Evolutionary conservation across 805 yeast genomes (phyloP).

Genomic region (Yarrowia sp.): DNA sequence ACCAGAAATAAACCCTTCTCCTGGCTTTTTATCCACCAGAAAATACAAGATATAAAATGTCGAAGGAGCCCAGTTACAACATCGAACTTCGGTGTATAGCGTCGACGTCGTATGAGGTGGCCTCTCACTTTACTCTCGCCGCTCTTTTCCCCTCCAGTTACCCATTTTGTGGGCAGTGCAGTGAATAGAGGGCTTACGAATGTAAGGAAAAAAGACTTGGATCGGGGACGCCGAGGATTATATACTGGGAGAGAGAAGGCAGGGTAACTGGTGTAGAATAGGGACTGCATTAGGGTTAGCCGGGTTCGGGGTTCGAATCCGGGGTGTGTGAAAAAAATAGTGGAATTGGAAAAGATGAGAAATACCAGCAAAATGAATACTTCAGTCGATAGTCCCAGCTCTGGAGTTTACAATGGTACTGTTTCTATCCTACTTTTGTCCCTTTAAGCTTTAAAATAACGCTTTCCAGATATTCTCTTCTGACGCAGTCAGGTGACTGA

Average conservation of each 20-base stretch:
- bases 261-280: conserved; percentile 11
- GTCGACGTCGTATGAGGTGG: conserved; percentile 25
- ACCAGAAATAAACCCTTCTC: too few species aligned
- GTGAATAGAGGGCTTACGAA: conserved; percentile 25
- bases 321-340: neutral
- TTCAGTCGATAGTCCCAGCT: too few species aligned
- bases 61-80: conserved; percentile 25
- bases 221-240: neutral
- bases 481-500: neutral
- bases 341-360: too few species aligned
- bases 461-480: too few species aligned
- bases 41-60: neutral
- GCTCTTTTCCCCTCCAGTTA: conserved; percentile 26
- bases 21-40: neutral
- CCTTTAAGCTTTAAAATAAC: too few species aligned
- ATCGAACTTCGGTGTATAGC: neutral
- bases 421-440: too few species aligned
- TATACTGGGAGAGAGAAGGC: neutral
- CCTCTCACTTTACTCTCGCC: conserved; percentile 24
- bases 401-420: too few species aligned
- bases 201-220: conserved; percentile 6
- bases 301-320: neutral
- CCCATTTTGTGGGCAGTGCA: conserved; percentile 19
- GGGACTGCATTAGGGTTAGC: conserved; percentile 10
- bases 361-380: too few species aligned